Conservation (phyloP, 176 grass and related monocot species). For the Poa pratensis region DNA sequence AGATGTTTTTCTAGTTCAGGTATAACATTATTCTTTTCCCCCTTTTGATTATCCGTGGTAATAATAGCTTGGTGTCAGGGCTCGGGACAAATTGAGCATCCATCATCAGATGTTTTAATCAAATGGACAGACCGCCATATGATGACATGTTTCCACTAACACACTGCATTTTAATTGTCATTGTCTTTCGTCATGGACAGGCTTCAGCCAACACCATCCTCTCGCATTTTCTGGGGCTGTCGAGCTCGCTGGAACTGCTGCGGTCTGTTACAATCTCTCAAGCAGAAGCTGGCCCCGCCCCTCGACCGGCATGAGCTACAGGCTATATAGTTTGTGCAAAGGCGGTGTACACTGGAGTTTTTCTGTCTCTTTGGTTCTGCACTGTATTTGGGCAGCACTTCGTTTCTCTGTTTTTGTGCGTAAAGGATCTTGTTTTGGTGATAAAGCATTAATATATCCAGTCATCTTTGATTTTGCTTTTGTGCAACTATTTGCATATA, state of each 20-base stretch:
- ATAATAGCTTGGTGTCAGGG: not conserved
- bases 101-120: not conserved
- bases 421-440: not conserved
- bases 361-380: not conserved
- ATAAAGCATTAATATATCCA: not conserved
- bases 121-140: not conserved
- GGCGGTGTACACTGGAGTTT: not conserved
- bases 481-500: not conserved
- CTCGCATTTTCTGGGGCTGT: slow-evolving; percentile 88
- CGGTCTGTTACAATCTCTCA: slow-evolving; percentile 64
- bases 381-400: not conserved
- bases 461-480: not conserved
- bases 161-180: not conserved
- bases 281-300: slow-evolving; percentile 45
- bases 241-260: slow-evolving; percentile 74
- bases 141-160: not conserved
- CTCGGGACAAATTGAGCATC: too few species aligned
- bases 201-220: slow-evolving; percentile 89
- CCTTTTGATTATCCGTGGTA: not conserved
- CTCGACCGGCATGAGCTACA: slow-evolving; percentile 50
- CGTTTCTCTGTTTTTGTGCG: not conserved
- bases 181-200: slow-evolving; percentile 41
- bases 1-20: slow-evolving; percentile 92
- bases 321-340: not conserved
- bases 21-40: slow-evolving; percentile 16